Conservation (phyloP, 306 rosid species). For the Quercus ilex region DNA sequence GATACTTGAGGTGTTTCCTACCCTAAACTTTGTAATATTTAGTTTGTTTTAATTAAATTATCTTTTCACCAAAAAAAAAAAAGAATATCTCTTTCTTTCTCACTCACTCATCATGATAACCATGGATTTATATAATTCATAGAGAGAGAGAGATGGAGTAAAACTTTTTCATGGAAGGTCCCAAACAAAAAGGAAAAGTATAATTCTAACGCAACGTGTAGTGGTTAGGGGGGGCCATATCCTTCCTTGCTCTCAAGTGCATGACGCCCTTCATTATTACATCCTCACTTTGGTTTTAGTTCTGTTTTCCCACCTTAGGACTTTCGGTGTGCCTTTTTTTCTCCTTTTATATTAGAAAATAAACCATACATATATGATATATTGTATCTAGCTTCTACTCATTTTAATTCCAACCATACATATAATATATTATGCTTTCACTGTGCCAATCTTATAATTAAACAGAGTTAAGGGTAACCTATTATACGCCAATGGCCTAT, state of each 20-base stretch:
- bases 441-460: no score
- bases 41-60: no score
- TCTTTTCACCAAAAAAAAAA: no score
- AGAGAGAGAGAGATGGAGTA: constrained; percentile 27
- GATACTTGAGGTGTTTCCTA: no score
- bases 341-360: neutral
- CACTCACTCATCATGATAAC: constrained; percentile 16
- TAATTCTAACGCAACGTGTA: constrained; percentile 38
- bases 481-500: no score
- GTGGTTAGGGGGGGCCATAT: constrained; percentile 55
- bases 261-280: constrained; percentile 48
- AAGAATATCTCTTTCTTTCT: neutral
- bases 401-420: neutral
- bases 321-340: constrained; percentile 28
- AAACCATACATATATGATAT: neutral
- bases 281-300: constrained; percentile 38
- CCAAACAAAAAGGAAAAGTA: constrained; percentile 24
- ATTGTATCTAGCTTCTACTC: neutral
- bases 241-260: constrained; percentile 51
- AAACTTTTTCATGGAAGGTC: constrained; percentile 25
- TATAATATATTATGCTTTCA: no score
- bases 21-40: no score
- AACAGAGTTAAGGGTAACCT: no score
- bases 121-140: constrained; percentile 15
- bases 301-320: constrained; percentile 31